phyloP scores from a whole-genome alignment of 2,329 filamentous ascomycete species.

The Epichloe bromicola region DNA sequence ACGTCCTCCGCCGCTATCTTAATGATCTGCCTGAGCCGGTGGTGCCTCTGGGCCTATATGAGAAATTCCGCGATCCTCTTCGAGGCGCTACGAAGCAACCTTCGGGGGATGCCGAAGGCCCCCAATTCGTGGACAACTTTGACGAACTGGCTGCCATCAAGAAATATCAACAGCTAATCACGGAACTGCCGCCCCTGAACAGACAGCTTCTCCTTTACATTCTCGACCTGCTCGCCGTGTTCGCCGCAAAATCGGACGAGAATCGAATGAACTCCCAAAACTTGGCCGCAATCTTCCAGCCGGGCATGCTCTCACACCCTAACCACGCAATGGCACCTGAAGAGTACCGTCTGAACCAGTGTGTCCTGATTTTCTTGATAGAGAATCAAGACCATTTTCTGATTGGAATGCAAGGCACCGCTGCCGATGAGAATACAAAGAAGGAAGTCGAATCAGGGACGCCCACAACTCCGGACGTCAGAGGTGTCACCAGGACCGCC shows the following conservation, averaged over 20 bases:
- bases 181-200: constrained; percentile 82
- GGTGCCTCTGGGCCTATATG: constrained; percentile 86
- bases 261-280: constrained; percentile 97
- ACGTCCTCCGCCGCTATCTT: constrained; percentile 87
- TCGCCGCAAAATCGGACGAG: constrained; percentile 89
- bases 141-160: constrained; percentile 59
- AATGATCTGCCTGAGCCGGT: constrained; percentile 96
- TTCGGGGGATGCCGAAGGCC: constrained; percentile 53
- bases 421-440: constrained; percentile 70
- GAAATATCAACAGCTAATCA: constrained; percentile 82
- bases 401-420: constrained; percentile 97
- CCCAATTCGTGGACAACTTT: constrained; percentile 54
- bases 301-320: constrained; percentile 88
- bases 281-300: constrained; percentile 92
- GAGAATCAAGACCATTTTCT: constrained; percentile 98
- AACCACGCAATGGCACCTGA: constrained; percentile 88
- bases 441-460: constrained; percentile 58
- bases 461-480: constrained; percentile 33
- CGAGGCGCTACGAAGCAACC: constrained; percentile 58
- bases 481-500: constrained; percentile 47
- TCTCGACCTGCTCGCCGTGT: constrained; percentile 87
- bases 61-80: constrained; percentile 77
- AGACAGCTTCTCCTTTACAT: constrained; percentile 91
- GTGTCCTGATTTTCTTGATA: constrained; percentile 93
- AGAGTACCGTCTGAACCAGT: constrained; percentile 91